Evolutionary conservation across 148 eudicot genomes (phyloP), one percentile per base, ranked within the genome.

Genomic region (Chenopodium quinoa): DNA sequence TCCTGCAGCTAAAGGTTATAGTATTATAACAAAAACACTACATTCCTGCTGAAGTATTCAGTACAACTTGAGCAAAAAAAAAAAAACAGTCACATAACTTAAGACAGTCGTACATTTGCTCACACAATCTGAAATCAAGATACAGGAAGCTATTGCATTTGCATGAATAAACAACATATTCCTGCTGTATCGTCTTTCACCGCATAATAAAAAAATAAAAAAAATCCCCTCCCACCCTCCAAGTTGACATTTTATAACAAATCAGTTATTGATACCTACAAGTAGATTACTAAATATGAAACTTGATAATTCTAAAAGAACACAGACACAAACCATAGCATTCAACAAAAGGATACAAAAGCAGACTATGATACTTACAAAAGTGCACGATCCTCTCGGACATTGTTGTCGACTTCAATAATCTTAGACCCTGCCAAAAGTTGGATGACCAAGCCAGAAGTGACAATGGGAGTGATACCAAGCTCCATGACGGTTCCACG

Each of bases 401-500:
- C 92, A 78, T 92, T 94, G 89, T 94, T 94, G 86, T 94, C 98
- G 12, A 94, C 98, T 81, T 94, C 93, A 81, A 94, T 94, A 46
- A 94, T 94, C 80, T 94, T 94, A 10, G 96, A 94, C 58, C 98
- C 98, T 81, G 93, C 94, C 86, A 94, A 85, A 54, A 94, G 98
- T 68, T 94, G 98, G 92, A 94, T 92, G 73, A 94, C 96, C 69
- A 94, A 72, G 80, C 96, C 96, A 83, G 98, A 92, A 8, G 98
- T 94, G 66, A 94, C 98, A 87, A 94, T 91, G 50, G 98, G 98
- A 71, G 98, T 94, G 89, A 94, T 94, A 73, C 98, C 98, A n/a
- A 94, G 91, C 87, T 94, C 98, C 98, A 94, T 94, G 50, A 94
- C 96, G 4, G 98, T 94, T 48, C 98, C 98, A 78, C 98, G 92